Percentiles rank a stretch among this genome's conserved stretches.
These are phyloP conservation scores for Naumovozyma baii DNA, from an alignment of 805 yeast genomes.

Conservation along the genomic window DNA sequence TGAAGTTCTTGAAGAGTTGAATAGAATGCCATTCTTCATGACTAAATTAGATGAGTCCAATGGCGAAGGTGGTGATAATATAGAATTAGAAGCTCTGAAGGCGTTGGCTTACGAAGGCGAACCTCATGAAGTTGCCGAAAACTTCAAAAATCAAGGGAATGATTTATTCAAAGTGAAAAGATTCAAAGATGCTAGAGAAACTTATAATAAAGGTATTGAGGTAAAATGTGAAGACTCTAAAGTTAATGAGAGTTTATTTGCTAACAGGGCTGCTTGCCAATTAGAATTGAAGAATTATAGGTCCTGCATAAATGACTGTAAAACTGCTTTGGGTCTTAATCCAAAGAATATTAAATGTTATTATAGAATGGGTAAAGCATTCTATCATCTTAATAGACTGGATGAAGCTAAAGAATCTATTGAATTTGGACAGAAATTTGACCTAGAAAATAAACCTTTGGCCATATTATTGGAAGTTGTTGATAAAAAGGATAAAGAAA, in stretches of 20 bases:
- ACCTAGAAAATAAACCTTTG: constrained; percentile 50
- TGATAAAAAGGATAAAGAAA: constrained; percentile 30
- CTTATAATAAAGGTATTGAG: constrained; percentile 71
- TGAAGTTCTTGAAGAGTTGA: constrained; percentile 67
- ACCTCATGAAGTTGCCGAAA: constrained; percentile 81
- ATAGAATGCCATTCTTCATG: constrained; percentile 90
- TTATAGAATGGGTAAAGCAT: constrained; percentile 77
- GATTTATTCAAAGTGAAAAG: constrained; percentile 67
- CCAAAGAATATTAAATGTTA: constrained; percentile 74
- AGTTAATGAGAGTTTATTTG: constrained; percentile 52
- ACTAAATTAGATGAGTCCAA: constrained; percentile 69
- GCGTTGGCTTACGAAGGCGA: constrained; percentile 93
- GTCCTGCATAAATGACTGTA: constrained; percentile 78
- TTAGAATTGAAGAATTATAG: constrained; percentile 78
- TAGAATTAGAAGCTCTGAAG: constrained; percentile 74
- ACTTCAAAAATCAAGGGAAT: constrained; percentile 89
- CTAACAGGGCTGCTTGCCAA: constrained; percentile 88
- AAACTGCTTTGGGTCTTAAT: constrained; percentile 53
- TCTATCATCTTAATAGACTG: constrained; percentile 50
- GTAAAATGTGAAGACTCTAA: constrained; percentile 49
- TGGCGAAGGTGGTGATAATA: constrained; percentile 66
- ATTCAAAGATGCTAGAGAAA: constrained; percentile 66
- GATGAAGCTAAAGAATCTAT: constrained; percentile 66
- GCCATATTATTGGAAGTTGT: constrained; percentile 37
- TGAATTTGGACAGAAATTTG: constrained; percentile 55